These are phyloP conservation scores for Cyclotella baltica DNA, from an alignment of 108 stramenopile species.

Conservation along the genomic window DNA sequence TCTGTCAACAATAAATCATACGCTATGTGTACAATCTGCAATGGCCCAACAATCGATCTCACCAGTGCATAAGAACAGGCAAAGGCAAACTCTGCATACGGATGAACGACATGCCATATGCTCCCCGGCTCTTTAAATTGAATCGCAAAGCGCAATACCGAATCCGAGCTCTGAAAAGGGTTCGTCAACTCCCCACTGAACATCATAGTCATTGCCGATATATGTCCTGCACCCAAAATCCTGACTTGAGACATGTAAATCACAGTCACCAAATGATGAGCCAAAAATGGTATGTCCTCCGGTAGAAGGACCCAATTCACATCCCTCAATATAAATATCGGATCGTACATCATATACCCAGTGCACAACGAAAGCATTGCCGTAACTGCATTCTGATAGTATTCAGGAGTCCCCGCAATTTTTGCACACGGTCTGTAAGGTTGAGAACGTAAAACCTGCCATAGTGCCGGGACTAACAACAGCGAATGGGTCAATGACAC, in stretches of 20 bases:
- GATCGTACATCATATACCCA: conserved; percentile 82
- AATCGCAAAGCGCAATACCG: conserved; percentile 48
- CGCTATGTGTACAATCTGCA: conserved; percentile 49
- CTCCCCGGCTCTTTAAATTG: conserved; percentile 51
- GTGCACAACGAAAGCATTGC: conserved; percentile 74
- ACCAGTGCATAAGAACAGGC: conserved; percentile 47
- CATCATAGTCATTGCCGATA: conserved; percentile 71
- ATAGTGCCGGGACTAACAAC: conserved; percentile 51
- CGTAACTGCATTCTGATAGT: conserved; percentile 64
- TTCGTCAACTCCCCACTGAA: conserved; percentile 75
- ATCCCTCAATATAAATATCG: conserved; percentile 28
- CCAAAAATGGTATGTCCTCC: conserved; percentile 45
- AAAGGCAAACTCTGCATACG: conserved; percentile 48
- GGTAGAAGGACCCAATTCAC: conserved; percentile 5
- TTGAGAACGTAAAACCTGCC: conserved; percentile 43
- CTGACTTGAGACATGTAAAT: conserved; percentile 66
- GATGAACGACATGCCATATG: conserved; percentile 33
- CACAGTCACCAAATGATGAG: conserved; percentile 66
- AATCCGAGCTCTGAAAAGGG: conserved; percentile 61
- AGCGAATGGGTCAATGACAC: conserved; percentile 51
- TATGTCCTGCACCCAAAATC: conserved; percentile 63
- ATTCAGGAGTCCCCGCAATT: conserved; percentile 36
- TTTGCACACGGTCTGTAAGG: conserved; percentile 44
- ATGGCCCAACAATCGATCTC: conserved; percentile 57
- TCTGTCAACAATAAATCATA: conserved; percentile 55